Conservation (phyloP, 176 grass and related monocot species). For the Cenchrus purpureus region DNA sequence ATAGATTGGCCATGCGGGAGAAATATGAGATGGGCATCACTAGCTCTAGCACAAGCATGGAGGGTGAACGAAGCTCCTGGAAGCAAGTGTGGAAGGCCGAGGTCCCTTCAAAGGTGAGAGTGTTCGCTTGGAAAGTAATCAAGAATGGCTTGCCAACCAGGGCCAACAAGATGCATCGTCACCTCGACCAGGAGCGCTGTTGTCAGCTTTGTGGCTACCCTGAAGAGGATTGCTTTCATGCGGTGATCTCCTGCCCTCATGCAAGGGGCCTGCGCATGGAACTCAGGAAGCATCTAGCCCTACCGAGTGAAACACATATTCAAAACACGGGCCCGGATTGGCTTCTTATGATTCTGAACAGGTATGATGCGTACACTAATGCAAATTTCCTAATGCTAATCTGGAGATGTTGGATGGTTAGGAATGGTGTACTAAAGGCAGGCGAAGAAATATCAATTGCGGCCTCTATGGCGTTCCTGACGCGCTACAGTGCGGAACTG, state of each 20-base stretch:
- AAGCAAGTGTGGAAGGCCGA: neutral
- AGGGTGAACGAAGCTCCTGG: no score
- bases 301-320: no score
- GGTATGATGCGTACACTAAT: rapidly evolving
- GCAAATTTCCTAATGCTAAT: neutral
- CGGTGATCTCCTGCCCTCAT: no score
- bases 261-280: no score
- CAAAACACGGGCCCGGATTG: no score
- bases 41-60: no score
- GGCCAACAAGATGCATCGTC: neutral
- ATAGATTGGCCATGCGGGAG: no score
- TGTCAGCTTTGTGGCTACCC: neutral
- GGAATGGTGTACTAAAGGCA: neutral
- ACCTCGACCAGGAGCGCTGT: rapidly evolving
- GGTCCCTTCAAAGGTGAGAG: neutral
- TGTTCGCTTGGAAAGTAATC: neutral
- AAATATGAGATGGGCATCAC: no score
- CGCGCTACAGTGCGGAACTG: neutral
- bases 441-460: neutral
- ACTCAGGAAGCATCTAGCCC: no score
- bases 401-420: neutral
- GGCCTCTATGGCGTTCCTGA: neutral
- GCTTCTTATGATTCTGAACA: neutral
- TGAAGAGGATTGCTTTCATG: no score
- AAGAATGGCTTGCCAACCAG: neutral